These are phyloP conservation scores for Tylopilus subfusipes DNA, from an alignment of 768 basidiomycete species.

Conservation along the genomic window DNA sequence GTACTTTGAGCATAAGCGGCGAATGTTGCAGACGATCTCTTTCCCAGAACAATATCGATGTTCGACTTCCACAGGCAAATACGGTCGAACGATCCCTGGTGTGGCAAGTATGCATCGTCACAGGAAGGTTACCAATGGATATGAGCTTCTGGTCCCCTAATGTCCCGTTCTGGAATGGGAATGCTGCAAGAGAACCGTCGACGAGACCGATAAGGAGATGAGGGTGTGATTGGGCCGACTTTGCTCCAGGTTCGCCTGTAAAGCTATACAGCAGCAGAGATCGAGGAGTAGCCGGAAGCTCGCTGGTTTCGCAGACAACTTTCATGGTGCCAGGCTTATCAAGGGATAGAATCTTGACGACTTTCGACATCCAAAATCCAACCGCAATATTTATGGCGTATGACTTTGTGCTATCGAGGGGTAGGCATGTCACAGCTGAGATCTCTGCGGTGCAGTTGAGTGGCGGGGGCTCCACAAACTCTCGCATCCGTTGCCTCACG, in stretches of 20 bases:
- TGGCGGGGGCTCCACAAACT: conserved; percentile 22
- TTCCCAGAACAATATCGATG: conserved; percentile 67
- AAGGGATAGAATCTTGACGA: conserved; percentile 53
- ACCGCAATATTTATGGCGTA: conserved; percentile 53
- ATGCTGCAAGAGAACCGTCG: conserved; percentile 67
- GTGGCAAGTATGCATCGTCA: conserved; percentile 52
- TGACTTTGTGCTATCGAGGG: conserved; percentile 44
- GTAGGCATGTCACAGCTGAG: conserved; percentile 65
- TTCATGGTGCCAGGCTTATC: conserved; percentile 16
- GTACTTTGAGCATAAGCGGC: conserved; percentile 67
- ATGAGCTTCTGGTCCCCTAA: conserved; percentile 54
- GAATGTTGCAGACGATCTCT: conserved; percentile 62
- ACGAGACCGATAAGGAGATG: conserved; percentile 71
- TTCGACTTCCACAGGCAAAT: conserved; percentile 68
- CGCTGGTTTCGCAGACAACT: conserved; percentile 23
- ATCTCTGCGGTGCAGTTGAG: conserved; percentile 45
- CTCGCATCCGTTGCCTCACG: conserved; percentile 25
- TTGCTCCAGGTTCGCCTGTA: conserved; percentile 36
- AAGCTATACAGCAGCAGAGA: conserved; percentile 59
- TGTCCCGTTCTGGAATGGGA: conserved; percentile 41
- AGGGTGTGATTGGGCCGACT: conserved; percentile 38
- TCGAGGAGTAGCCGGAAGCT: conserved; percentile 43
- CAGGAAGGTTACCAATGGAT: conserved; percentile 64
- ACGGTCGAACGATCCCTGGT: conserved; percentile 55
- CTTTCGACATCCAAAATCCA: conserved; percentile 74